These are phyloP conservation scores for Cercis canadensis DNA, from an alignment of 306 rosid species.

Conservation along the genomic window DNA sequence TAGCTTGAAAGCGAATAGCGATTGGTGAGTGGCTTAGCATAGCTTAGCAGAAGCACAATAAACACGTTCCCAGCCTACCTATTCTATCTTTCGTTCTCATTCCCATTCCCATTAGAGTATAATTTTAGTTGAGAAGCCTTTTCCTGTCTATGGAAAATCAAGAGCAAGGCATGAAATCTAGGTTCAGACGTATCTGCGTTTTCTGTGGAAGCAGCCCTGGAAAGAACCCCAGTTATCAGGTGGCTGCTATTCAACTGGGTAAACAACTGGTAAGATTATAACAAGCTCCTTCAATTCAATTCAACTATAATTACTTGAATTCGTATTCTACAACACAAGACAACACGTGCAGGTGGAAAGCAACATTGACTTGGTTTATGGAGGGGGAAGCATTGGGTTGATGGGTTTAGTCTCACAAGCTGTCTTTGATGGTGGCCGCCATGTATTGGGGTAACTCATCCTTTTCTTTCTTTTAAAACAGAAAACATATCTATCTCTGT, in stretches of 20 bases:
- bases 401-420: constrained; percentile 93
- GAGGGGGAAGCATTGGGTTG: constrained; percentile 97
- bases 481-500: constrained; percentile 9
- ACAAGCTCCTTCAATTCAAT: no score
- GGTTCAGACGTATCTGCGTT: constrained; percentile 84
- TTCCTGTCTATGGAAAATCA: constrained; percentile 50
- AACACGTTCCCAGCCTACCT: constrained; percentile 43
- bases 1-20: constrained; percentile 7
- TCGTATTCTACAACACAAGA: not conserved
- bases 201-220: constrained; percentile 95
- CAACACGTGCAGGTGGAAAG: constrained; percentile 69
- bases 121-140: no score
- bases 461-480: not conserved
- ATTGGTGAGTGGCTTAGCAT: constrained; percentile 14
- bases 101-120: not conserved
- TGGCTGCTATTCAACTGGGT: constrained; percentile 85
- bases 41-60: no score
- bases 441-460: constrained; percentile 78
- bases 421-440: constrained; percentile 94
- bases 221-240: constrained; percentile 77
- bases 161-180: constrained; percentile 48
- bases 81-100: not conserved
- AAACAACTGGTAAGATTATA: constrained; percentile 77
- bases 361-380: constrained; percentile 93
- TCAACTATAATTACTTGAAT: no score